Conservation (phyloP, 2,329 filamentous ascomycete species). For the Bertia moriformis region DNA sequence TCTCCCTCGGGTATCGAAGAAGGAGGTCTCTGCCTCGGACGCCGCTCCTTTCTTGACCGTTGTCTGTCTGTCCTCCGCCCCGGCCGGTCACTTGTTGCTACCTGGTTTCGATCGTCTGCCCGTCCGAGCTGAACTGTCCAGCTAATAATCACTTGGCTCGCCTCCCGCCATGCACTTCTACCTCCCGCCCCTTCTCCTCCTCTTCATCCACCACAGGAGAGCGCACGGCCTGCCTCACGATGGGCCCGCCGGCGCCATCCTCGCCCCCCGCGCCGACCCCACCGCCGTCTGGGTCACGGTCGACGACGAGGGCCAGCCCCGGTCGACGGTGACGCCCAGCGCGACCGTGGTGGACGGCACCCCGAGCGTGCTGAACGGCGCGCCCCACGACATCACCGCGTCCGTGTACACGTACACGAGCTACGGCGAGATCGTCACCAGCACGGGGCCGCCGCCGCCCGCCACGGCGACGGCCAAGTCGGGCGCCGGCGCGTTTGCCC, state of each 20-base stretch:
- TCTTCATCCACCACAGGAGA: no score
- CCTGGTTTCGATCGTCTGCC: no score
- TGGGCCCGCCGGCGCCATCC: neutral
- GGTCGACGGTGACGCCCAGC: neutral
- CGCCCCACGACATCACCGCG: neutral
- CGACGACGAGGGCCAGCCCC: slow-evolving; percentile 1
- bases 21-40: no score
- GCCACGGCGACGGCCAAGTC: neutral
- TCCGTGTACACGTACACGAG: neutral
- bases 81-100: no score
- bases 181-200: neutral
- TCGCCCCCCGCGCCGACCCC: neutral
- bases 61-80: no score
- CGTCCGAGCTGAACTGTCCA: no score
- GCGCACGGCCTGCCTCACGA: no score
- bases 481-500: neutral
- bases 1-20: no score
- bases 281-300: neutral
- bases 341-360: neutral
- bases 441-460: neutral
- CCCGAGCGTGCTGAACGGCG: neutral
- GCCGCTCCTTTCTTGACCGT: no score
- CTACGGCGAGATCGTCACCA: neutral
- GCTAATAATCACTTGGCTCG: no score
- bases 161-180: no score